Percentiles rank a stretch among this genome's conserved stretches.
phyloP scores from a whole-genome alignment of 1,139 yeast species.

The Saccharomycopsis hybrid region DNA sequence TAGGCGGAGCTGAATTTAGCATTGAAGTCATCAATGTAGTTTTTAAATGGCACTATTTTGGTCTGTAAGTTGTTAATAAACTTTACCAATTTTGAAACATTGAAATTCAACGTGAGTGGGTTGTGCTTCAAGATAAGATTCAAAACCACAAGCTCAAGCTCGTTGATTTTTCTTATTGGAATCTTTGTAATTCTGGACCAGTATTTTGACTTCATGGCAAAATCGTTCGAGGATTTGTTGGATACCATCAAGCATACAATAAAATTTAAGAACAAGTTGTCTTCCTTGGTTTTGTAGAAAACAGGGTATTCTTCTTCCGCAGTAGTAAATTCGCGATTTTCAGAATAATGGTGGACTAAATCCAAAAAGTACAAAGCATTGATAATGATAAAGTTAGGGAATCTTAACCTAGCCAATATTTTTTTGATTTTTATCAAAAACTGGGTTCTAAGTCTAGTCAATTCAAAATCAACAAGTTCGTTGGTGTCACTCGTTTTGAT shows the following conservation, averaged over 20 bases:
- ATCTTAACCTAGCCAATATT: constrained; percentile 19
- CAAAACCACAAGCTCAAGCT: constrained; percentile 18
- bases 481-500: constrained; percentile 23
- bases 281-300: constrained; percentile 27
- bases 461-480: constrained; percentile 27
- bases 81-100: constrained; percentile 17
- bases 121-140: constrained; percentile 17
- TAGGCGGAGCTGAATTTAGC: constrained; percentile 17
- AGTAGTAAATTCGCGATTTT: neutral
- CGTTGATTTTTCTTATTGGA: constrained; percentile 19
- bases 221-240: constrained; percentile 19
- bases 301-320: constrained; percentile 23
- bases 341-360: constrained; percentile 16
- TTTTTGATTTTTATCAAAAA: constrained; percentile 20
- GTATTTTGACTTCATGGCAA: constrained; percentile 21
- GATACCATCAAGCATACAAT: constrained; percentile 20
- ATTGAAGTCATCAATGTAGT: constrained; percentile 21
- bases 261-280: constrained; percentile 24
- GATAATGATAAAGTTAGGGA: constrained; percentile 20
- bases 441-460: constrained; percentile 22
- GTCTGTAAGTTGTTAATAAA: constrained; percentile 17
- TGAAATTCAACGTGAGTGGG: constrained; percentile 19
- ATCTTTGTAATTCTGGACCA: constrained; percentile 21
- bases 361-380: constrained; percentile 20
- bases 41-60: constrained; percentile 17